phyloP scores from a whole-genome alignment of 768 basidiomycete genomes.

The Termitomyces sp. region DNA sequence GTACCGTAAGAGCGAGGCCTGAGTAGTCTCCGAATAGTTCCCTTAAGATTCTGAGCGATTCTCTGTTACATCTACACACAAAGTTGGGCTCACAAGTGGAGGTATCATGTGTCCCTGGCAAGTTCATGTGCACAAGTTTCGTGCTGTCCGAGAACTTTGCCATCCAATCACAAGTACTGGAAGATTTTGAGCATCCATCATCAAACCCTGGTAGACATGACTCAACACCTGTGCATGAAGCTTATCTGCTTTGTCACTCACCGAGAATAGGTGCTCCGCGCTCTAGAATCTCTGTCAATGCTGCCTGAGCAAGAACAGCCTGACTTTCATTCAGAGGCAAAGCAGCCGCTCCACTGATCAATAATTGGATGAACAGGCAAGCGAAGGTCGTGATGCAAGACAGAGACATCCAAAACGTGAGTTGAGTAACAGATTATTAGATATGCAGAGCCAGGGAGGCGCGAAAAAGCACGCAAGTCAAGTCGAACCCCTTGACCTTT shows the following conservation, averaged over 20 bases:
- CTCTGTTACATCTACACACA: neutral
- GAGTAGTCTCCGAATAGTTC: slow-evolving; percentile 41
- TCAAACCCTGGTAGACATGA: slow-evolving; percentile 28
- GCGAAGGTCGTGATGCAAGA: neutral
- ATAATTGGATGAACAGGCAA: neutral
- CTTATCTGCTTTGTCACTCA: slow-evolving; percentile 3
- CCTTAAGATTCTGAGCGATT: slow-evolving; percentile 23
- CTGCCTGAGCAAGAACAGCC: slow-evolving; percentile 20
- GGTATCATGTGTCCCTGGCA: slow-evolving; percentile 53
- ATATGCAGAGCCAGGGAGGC: neutral
- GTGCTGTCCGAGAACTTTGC: slow-evolving; percentile 38
- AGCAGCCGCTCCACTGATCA: neutral
- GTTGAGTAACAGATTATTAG: neutral
- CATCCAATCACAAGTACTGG: slow-evolving; percentile 45
- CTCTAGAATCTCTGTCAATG: slow-evolving; percentile 26
- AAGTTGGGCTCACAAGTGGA: slow-evolving; percentile 35
- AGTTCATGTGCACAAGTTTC: slow-evolving; percentile 43
- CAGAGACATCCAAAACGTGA: neutral
- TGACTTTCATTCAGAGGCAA: slow-evolving; percentile 7
- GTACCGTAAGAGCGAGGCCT: slow-evolving; percentile 38
- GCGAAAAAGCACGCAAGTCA: neutral
- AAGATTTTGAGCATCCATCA: slow-evolving; percentile 28
- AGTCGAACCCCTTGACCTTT: neutral
- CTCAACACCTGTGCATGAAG: neutral
- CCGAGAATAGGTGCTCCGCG: slow-evolving; percentile 32